Base-by-base conservation (phyloP, 139 green algal genomes). In the Deuterostichococcus epilithicus region DNA sequence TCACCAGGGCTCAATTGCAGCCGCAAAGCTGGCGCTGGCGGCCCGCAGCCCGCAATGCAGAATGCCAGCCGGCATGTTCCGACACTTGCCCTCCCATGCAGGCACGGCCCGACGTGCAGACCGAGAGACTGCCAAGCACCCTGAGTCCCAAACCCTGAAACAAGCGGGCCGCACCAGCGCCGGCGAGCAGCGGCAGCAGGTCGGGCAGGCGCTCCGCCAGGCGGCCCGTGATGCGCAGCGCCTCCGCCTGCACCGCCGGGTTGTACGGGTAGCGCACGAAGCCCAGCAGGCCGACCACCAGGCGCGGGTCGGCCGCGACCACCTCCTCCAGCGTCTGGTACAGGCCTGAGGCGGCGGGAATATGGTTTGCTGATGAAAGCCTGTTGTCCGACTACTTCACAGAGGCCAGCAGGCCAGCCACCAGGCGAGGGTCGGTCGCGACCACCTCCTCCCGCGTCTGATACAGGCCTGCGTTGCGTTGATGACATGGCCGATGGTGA, bases 211-310 rank as follows among this genome's bases (percentile, higher is more conserved):
- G 83, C 33, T 76, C 73, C 38, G 69, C 65, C 1, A 91, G 37
- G 73, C 84, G 68, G 33, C 76, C 52, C 0, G 86, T 45, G 5
- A 95, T 70, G 20, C 78, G 79, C n/a, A 94, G 69, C 0, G 90
- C 84, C 82, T 91, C 81, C 0, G 85, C 70, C 80, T 94, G 89
- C 1, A 94, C 71, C 5, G 81, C 82, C 0, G 74, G 72, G 74
- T 76, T 90, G 78, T 80, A 74, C 8, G 82, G 77, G 78, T 95
- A 94, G 68, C 86, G 85, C 65, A 93, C 85, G 63, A 86, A 93
- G 75, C 90, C 81, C 67, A 92, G 71, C 72, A 94, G 76, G 32
- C 66, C 28, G 3, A 82, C 65, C 34, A 94, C 39, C 38, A 87
- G 81, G 5, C 76, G 70, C 1, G 60, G 80, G 58, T 88, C 78